Conservation (phyloP, 2,329 filamentous ascomycete genomes). For the Colletotrichum costaricense region DNA sequence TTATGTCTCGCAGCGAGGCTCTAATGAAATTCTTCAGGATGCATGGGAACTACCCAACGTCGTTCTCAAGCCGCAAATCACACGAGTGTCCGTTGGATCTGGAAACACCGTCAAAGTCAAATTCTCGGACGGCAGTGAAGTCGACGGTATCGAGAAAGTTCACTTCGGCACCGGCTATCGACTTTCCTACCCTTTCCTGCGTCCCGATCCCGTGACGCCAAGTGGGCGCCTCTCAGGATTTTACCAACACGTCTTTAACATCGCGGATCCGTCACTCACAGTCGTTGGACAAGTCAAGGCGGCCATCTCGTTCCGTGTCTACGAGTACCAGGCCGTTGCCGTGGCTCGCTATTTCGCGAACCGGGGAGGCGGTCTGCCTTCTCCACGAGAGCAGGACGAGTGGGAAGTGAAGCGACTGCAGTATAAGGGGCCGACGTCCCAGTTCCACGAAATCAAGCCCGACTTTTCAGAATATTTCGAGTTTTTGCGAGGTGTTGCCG, state of each 20-base stretch:
- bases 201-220: constrained; percentile 41
- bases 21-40: constrained; percentile 59
- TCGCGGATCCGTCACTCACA: constrained; percentile 47
- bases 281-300: constrained; percentile 48
- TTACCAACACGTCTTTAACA: constrained; percentile 49
- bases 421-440: constrained; percentile 43
- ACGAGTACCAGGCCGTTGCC: constrained; percentile 52
- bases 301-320: constrained; percentile 50
- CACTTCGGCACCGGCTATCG: constrained; percentile 71
- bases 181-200: constrained; percentile 66
- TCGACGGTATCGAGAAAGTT: constrained; percentile 64
- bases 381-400: constrained; percentile 42
- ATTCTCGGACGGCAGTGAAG: constrained; percentile 62
- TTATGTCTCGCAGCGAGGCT: constrained; percentile 58
- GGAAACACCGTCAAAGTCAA: constrained; percentile 46
- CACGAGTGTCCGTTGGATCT: constrained; percentile 48
- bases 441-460: constrained; percentile 45
- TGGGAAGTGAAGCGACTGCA: constrained; percentile 46
- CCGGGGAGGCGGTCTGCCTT: constrained; percentile 41
- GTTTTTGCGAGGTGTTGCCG: constrained; percentile 52
- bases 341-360: constrained; percentile 49
- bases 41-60: constrained; percentile 65
- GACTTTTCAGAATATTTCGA: constrained; percentile 54
- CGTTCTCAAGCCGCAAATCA: constrained; percentile 54
- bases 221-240: constrained; percentile 44